These are phyloP conservation scores for Allium sativum DNA, from an alignment of 106 monocot genomes.

Conservation along the genomic window DNA sequence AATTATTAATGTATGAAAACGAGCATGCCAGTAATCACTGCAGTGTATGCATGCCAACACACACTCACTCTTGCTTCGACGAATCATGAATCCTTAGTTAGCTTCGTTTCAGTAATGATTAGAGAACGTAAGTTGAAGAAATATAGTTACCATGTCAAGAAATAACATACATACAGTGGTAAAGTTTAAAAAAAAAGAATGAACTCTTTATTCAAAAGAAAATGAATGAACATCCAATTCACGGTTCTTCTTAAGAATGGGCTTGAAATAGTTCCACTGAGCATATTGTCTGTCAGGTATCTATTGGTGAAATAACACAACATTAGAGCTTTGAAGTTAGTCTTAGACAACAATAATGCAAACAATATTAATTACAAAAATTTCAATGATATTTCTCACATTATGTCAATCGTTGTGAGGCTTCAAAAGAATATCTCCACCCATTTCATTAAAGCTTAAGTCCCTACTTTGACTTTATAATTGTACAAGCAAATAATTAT, in stretches of 20 bases:
- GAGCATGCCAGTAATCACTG: too few relatives aligned
- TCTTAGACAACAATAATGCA: neutral
- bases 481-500: neutral
- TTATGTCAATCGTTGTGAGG: slow-evolving; percentile 31
- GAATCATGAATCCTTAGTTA: too few relatives aligned
- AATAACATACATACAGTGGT: too few relatives aligned
- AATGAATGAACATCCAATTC: slow-evolving; percentile 13
- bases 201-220: neutral
- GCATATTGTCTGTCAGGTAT: slow-evolving; percentile 62
- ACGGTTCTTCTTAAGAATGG: slow-evolving; percentile 61
- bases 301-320: slow-evolving; percentile 18
- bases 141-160: too few relatives aligned
- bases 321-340: slow-evolving; percentile 1
- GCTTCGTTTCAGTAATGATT: too few relatives aligned
- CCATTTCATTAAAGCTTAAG: slow-evolving; percentile 55
- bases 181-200: neutral
- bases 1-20: too few relatives aligned
- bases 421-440: slow-evolving; percentile 49
- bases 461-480: slow-evolving; percentile 24
- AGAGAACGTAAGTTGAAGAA: too few relatives aligned
- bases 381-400: slow-evolving; percentile 29
- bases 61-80: too few relatives aligned
- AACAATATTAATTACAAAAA: neutral
- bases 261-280: slow-evolving; percentile 47
- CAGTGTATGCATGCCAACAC: too few relatives aligned